Conservation (phyloP, 129 eudicot species). For the Artemisia argyi region DNA sequence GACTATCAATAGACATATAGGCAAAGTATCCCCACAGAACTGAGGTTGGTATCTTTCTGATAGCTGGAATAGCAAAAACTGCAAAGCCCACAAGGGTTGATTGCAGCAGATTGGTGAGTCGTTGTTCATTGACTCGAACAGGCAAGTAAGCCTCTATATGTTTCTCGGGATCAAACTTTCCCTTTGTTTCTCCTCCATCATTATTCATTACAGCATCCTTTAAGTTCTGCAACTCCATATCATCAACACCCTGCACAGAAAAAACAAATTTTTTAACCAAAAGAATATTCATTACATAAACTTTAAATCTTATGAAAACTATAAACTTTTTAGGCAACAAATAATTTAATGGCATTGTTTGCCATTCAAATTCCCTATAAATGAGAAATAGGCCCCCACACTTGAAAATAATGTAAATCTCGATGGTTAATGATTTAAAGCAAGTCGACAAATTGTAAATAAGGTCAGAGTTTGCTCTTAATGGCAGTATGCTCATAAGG, state of each 20-base stretch:
- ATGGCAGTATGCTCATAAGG: background rate
- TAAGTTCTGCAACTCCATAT: slow-evolving; percentile 51
- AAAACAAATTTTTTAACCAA: slow-evolving; percentile 9
- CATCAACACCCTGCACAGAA: slow-evolving; percentile 39
- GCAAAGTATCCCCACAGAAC: slow-evolving; percentile 83
- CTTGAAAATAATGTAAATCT: too few relatives aligned
- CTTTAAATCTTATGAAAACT: too few relatives aligned
- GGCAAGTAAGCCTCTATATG: slow-evolving; percentile 72
- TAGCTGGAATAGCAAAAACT: slow-evolving; percentile 60
- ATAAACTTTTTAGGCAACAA: too few relatives aligned
- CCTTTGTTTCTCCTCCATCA: slow-evolving; percentile 39
- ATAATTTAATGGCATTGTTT: too few relatives aligned
- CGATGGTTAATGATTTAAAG: too few relatives aligned
- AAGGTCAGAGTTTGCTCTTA: too few relatives aligned
- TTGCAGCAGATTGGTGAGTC: slow-evolving; percentile 67
- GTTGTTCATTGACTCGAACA: slow-evolving; percentile 76
- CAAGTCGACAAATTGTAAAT: too few relatives aligned
- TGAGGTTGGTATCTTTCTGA: slow-evolving; percentile 63
- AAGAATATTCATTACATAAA: background rate
- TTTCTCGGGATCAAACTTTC: slow-evolving; percentile 58
- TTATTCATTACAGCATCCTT: slow-evolving; percentile 64
- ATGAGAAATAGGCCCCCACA: too few relatives aligned
- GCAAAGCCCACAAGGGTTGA: slow-evolving; percentile 58
- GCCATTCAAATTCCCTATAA: too few relatives aligned
- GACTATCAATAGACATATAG: slow-evolving; percentile 77